These are phyloP conservation scores for Haplographium delicatum DNA, from an alignment of 495 filamentous ascomycete species.

Conservation along the genomic window DNA sequence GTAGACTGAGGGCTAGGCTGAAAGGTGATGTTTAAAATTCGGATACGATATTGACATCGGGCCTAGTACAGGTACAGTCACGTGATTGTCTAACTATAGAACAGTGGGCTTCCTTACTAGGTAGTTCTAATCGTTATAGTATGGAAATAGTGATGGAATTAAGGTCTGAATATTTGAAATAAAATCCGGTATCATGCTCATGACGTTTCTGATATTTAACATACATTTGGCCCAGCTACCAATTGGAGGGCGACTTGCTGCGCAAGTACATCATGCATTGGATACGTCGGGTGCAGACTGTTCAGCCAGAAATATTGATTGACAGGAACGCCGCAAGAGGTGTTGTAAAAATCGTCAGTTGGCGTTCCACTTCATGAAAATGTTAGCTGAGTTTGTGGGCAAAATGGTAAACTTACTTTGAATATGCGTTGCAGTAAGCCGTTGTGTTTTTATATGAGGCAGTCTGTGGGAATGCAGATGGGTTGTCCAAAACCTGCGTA, in stretches of 20 bases:
- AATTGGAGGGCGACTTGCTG: slow-evolving; percentile 41
- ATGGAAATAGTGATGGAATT: too few species aligned
- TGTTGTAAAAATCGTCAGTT: slow-evolving; percentile 37
- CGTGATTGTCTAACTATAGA: too few species aligned
- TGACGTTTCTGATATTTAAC: too few species aligned
- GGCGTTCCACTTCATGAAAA: slow-evolving; percentile 45
- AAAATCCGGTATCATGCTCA: too few species aligned
- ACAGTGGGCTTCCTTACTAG: too few species aligned
- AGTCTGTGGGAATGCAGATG: slow-evolving; percentile 38
- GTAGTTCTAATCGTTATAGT: too few species aligned
- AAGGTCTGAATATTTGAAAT: too few species aligned
- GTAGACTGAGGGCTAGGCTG: not conserved
- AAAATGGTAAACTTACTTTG: slow-evolving; percentile 39
- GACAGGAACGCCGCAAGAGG: slow-evolving; percentile 45
- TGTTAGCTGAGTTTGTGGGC: slow-evolving; percentile 5
- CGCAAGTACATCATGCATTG: slow-evolving; percentile 53
- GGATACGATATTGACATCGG: too few species aligned
- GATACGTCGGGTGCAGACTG: slow-evolving; percentile 53
- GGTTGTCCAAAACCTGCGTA: slow-evolving; percentile 50
- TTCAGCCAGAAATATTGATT: slow-evolving; percentile 63
- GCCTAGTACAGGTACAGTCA: too few species aligned
- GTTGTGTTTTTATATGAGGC: slow-evolving; percentile 48
- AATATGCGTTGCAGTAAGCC: slow-evolving; percentile 46
- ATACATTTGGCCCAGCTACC: slow-evolving; percentile 29
- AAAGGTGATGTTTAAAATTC: not conserved